These are phyloP conservation scores for Pseudohyphozyma bogoriensis DNA, from an alignment of 768 basidiomycete species.

Conservation along the genomic window DNA sequence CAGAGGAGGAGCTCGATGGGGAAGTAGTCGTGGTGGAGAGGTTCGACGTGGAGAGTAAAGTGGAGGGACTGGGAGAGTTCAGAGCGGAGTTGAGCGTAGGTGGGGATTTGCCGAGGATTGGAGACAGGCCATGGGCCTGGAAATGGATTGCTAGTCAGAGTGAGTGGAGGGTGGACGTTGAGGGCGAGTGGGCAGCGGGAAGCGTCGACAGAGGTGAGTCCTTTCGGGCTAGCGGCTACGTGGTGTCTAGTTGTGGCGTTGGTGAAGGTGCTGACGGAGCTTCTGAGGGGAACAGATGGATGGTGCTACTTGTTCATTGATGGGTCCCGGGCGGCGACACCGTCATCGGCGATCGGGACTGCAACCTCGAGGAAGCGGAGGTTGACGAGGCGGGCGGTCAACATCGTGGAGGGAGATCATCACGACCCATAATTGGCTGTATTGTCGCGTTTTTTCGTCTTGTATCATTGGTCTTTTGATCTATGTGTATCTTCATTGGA, in stretches of 20 bases:
- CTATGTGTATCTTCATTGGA: no score
- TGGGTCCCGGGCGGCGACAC: constrained; percentile 1
- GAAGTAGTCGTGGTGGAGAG: constrained; percentile 19
- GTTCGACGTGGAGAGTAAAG: constrained; percentile 18
- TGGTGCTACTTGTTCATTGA: constrained; percentile 20
- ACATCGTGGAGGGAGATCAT: neutral
- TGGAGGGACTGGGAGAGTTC: constrained; percentile 13
- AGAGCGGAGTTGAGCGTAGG: constrained; percentile 11
- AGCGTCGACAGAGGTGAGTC: constrained; percentile 11
- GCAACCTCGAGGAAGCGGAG: constrained; percentile 3
- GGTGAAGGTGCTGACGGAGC: no score
- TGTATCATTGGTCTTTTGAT: no score
- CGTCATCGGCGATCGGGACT: neutral
- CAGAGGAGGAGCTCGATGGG: constrained; percentile 16
- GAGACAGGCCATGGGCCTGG: constrained; percentile 9
- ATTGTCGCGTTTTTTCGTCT: no score
- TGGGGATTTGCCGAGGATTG: constrained; percentile 4
- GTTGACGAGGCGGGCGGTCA: constrained; percentile 5
- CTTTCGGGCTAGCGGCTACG: no score
- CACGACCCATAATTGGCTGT: no score
- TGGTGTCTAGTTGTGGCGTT: neutral
- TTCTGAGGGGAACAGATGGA: constrained; percentile 14
- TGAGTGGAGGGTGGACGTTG: constrained; percentile 13
- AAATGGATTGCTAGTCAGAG: neutral
- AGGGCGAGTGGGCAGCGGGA: constrained; percentile 3